These are phyloP conservation scores for Cornus florida DNA, from an alignment of 148 eudicot species.

Conservation along the genomic window DNA sequence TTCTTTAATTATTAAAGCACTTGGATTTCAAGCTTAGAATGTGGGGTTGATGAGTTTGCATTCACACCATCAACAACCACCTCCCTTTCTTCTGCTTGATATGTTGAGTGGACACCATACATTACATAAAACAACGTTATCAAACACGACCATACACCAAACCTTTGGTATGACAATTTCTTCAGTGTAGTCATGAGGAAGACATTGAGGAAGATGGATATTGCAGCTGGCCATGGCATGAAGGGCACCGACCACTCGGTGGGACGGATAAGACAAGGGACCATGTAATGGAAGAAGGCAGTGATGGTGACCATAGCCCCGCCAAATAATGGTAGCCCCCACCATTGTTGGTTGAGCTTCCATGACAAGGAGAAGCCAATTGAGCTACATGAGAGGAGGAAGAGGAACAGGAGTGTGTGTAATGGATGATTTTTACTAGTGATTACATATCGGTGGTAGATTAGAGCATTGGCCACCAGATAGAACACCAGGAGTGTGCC, in stretches of 20 bases:
- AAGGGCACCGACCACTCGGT: constrained; percentile 57
- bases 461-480: constrained; percentile 79
- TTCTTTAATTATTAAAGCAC: constrained; percentile 20
- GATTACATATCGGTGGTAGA: constrained; percentile 63
- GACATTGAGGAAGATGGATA: constrained; percentile 63
- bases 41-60: constrained; percentile 28
- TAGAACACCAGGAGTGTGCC: constrained; percentile 84
- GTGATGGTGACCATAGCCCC: constrained; percentile 35
- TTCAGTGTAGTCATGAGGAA: constrained; percentile 67
- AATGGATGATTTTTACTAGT: constrained; percentile 36
- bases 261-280: constrained; percentile 20
- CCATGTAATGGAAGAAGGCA: constrained; percentile 43
- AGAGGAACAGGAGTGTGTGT: constrained; percentile 47
- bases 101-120: constrained; percentile 78
- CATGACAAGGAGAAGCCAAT: constrained; percentile 55
- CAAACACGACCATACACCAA: constrained; percentile 64
- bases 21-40: constrained; percentile 47
- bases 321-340: constrained; percentile 40
- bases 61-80: constrained; percentile 20
- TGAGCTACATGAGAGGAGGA: constrained; percentile 50
- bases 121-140: constrained; percentile 57
- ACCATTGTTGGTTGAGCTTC: constrained; percentile 46
- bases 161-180: constrained; percentile 48
- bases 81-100: constrained; percentile 48
- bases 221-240: constrained; percentile 85